Conservation (phyloP, 2,329 filamentous ascomycete genomes). For the Arachnopeziza araneosa region DNA sequence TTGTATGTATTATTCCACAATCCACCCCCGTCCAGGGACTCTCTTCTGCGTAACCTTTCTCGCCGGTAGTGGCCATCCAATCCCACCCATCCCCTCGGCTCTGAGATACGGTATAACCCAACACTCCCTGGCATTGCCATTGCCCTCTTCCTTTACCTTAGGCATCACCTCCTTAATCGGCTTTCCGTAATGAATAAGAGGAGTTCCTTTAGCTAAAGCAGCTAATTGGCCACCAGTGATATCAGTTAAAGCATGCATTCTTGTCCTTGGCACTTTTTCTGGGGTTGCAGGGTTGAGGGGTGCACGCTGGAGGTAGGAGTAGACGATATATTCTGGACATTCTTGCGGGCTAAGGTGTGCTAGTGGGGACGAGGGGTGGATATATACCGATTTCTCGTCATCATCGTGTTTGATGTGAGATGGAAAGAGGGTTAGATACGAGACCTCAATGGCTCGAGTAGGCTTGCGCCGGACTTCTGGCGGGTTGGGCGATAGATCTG, state of each 20-base stretch:
- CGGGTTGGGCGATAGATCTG: slow-evolving; percentile 73
- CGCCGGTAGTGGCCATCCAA: slow-evolving; percentile 82
- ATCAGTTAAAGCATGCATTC: slow-evolving; percentile 84
- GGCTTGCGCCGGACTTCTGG: slow-evolving; percentile 64
- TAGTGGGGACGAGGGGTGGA: slow-evolving; percentile 81
- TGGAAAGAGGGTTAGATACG: slow-evolving; percentile 81
- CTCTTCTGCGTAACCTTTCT: slow-evolving; percentile 78
- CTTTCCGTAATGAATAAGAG: slow-evolving; percentile 79
- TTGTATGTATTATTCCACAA: slow-evolving; percentile 40
- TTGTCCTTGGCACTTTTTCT: slow-evolving; percentile 61
- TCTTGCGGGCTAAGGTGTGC: slow-evolving; percentile 63
- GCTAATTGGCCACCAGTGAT: slow-evolving; percentile 71
- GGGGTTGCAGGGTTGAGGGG: slow-evolving; percentile 41
- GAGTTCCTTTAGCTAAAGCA: slow-evolving; percentile 76
- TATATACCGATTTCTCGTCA: slow-evolving; percentile 65
- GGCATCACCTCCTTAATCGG: slow-evolving; percentile 75
- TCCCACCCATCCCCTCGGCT: slow-evolving; percentile 58
- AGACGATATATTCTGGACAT: slow-evolving; percentile 83
- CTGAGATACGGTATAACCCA: slow-evolving; percentile 77
- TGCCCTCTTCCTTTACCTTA: slow-evolving; percentile 40
- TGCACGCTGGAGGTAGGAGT: slow-evolving; percentile 74
- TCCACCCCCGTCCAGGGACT: slow-evolving; percentile 68
- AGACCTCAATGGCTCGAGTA: slow-evolving; percentile 82
- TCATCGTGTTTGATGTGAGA: slow-evolving; percentile 45
- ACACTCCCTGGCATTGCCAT: slow-evolving; percentile 57